Conservation (phyloP, 352 stramenopile species). For the Peronosclerospora sorghi region DNA sequence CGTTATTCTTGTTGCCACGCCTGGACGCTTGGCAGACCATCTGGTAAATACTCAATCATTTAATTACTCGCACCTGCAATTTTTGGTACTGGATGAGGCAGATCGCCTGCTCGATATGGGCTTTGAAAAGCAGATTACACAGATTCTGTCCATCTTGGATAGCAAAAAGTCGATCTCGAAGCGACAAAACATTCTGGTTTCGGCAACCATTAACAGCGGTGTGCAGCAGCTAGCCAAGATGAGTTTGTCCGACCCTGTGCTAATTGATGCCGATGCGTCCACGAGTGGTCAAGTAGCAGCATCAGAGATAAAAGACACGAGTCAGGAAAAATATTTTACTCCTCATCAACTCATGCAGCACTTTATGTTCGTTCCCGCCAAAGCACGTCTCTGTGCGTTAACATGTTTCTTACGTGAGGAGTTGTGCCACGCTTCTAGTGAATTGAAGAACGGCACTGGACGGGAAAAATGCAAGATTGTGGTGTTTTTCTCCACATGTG, state of each 20-base stretch:
- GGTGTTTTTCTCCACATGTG: slow-evolving; percentile 96
- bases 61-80: slow-evolving; percentile 80
- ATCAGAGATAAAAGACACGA: slow-evolving; percentile 6
- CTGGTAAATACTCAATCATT: slow-evolving; percentile 93
- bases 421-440: slow-evolving; percentile 26
- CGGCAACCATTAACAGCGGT: slow-evolving; percentile 80
- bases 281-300: slow-evolving; percentile 8
- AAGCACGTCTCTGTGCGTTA: slow-evolving; percentile 88
- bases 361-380: slow-evolving; percentile 92
- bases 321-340: slow-evolving; percentile 70
- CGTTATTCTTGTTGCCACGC: slow-evolving; percentile 96
- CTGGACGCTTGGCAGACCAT: slow-evolving; percentile 92
- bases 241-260: slow-evolving; percentile 62
- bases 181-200: slow-evolving; percentile 79
- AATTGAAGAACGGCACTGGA: slow-evolving; percentile 13
- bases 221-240: slow-evolving; percentile 76
- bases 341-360: slow-evolving; percentile 92
- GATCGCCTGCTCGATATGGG: slow-evolving; percentile 99
- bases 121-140: slow-evolving; percentile 98
- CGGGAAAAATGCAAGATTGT: slow-evolving; percentile 75
- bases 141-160: slow-evolving; percentile 93
- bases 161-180: slow-evolving; percentile 76
- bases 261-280: slow-evolving; percentile 65
- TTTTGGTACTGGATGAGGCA: slow-evolving; percentile 97
- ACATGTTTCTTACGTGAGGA: slow-evolving; percentile 86